phyloP scores from a whole-genome alignment of 148 eudicot species.

The Rhododendron williamsianum region DNA sequence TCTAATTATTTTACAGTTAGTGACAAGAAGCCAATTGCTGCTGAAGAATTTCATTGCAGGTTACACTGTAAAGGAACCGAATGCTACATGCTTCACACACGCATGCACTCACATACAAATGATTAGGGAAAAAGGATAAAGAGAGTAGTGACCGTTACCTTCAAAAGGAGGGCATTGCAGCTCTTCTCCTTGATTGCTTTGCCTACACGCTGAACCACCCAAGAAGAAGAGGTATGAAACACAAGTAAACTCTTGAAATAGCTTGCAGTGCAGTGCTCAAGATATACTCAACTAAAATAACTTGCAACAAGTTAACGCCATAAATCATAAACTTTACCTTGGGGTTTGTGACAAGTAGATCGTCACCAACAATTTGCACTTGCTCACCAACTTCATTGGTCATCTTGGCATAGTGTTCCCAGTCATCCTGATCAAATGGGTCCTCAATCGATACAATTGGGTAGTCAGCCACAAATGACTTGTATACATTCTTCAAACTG shows the following conservation, averaged over 20 bases:
- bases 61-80: background rate
- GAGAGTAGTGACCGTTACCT: slow-evolving; percentile 24
- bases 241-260: background rate
- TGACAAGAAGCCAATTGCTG: background rate
- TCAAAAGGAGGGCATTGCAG: slow-evolving; percentile 57
- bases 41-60: background rate
- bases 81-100: background rate
- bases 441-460: slow-evolving; percentile 89
- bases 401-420: slow-evolving; percentile 69
- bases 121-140: background rate
- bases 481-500: slow-evolving; percentile 55
- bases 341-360: slow-evolving; percentile 75
- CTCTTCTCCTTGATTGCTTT: slow-evolving; percentile 47
- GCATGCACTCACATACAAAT: background rate
- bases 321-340: slow-evolving; percentile 30
- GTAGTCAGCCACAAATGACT: slow-evolving; percentile 59
- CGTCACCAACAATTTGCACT: slow-evolving; percentile 82
- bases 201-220: slow-evolving; percentile 33
- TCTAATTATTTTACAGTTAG: background rate
- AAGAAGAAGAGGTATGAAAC: background rate
- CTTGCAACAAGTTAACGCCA: background rate
- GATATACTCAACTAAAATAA: background rate
- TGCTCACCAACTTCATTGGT: slow-evolving; percentile 54
- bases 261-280: background rate
- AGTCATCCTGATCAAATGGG: slow-evolving; percentile 75